These are phyloP conservation scores for Metschnikowia cubensis DNA, from an alignment of 805 yeast genomes.

Conservation along the genomic window DNA sequence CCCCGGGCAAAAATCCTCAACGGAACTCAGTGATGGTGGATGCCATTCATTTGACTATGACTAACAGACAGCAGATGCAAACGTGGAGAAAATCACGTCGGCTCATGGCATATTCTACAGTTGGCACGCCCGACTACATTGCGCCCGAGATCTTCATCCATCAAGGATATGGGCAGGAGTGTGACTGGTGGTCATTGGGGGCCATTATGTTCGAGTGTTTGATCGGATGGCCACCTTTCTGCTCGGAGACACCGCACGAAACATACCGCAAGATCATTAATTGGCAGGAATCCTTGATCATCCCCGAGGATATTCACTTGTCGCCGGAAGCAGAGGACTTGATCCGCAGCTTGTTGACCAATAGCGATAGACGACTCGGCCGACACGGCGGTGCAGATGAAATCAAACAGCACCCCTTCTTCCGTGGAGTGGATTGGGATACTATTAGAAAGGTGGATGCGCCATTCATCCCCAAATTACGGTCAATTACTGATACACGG, in stretches of 20 bases:
- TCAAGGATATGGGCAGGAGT: conserved; percentile 94
- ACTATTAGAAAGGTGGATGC: conserved; percentile 84
- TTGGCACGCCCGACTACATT: conserved; percentile 94
- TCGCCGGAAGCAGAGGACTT: conserved; percentile 87
- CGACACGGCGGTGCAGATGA: conserved; percentile 90
- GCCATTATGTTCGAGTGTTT: conserved; percentile 96
- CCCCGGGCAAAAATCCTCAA: conserved; percentile 16
- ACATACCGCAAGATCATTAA: conserved; percentile 87
- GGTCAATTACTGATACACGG: conserved; percentile 91
- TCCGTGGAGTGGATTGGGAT: conserved; percentile 95
- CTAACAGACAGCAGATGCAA: conserved; percentile 91
- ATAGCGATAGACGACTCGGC: conserved; percentile 77
- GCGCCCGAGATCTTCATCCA: conserved; percentile 92
- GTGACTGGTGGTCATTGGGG: conserved; percentile 98
- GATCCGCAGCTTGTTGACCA: conserved; percentile 70
- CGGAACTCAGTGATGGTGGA: conserved; percentile 87
- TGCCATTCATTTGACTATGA: conserved; percentile 91
- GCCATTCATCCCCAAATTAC: conserved; percentile 87
- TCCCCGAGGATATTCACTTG: conserved; percentile 89
- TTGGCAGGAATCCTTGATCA: conserved; percentile 83
- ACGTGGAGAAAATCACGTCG: conserved; percentile 93
- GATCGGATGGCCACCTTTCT: conserved; percentile 97
- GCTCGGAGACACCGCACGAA: conserved; percentile 92
- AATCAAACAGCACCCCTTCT: conserved; percentile 85
- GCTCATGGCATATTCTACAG: conserved; percentile 93